Conservation (phyloP, 2,329 filamentous ascomycete genomes). For the Monosporascus sp. region DNA sequence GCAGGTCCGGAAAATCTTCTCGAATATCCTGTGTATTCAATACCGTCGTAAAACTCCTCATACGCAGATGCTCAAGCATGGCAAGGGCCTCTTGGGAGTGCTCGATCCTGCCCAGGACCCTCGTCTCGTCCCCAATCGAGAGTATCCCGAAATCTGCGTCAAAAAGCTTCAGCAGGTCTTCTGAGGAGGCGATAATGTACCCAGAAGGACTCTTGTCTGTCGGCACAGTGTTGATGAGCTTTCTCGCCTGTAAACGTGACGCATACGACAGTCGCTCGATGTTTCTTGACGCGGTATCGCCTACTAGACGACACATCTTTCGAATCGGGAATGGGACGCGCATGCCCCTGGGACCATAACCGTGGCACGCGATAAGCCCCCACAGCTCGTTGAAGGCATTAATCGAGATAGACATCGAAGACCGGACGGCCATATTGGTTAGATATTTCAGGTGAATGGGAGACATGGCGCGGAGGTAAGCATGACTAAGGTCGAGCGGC, state of each 20-base stretch:
- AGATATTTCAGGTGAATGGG: constrained; percentile 87
- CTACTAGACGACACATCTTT: constrained; percentile 86
- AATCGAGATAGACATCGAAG: constrained; percentile 91
- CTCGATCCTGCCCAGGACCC: constrained; percentile 70
- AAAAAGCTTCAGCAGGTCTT: constrained; percentile 78
- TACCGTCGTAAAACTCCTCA: constrained; percentile 71
- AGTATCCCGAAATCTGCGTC: constrained; percentile 82
- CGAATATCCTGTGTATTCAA: constrained; percentile 71
- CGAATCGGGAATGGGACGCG: constrained; percentile 87
- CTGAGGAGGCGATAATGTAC: constrained; percentile 85
- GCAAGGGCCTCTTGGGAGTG: constrained; percentile 79
- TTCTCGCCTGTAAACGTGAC: constrained; percentile 76
- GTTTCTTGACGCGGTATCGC: constrained; percentile 80
- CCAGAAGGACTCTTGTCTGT: constrained; percentile 79
- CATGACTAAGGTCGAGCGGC: constrained; percentile 78
- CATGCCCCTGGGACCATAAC: constrained; percentile 74
- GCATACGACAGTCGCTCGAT: constrained; percentile 86
- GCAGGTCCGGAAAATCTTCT: constrained; percentile 75
- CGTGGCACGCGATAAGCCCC: constrained; percentile 84
- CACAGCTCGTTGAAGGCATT: constrained; percentile 81
- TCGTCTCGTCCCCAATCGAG: constrained; percentile 84
- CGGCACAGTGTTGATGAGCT: constrained; percentile 80
- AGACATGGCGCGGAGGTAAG: constrained; percentile 84
- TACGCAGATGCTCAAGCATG: constrained; percentile 77
- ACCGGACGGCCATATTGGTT: constrained; percentile 83